These are phyloP conservation scores for Setomelanomma holmii DNA, from an alignment of 2,329 filamentous ascomycete genomes.

Conservation along the genomic window DNA sequence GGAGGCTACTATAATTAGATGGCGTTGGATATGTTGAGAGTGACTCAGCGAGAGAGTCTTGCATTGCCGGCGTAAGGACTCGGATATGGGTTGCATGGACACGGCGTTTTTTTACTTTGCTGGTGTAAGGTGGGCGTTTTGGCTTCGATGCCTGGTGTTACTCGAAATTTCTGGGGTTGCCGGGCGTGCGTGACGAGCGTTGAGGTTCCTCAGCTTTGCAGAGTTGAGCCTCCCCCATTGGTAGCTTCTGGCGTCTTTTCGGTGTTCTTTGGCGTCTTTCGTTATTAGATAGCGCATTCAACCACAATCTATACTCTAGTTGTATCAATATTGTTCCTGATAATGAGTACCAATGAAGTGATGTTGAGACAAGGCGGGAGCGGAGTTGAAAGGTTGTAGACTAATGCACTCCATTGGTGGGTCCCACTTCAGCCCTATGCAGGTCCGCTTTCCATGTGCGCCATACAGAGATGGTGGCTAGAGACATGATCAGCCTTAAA, in stretches of 20 bases:
- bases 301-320: background rate
- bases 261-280: background rate
- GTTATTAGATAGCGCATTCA: background rate
- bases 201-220: background rate
- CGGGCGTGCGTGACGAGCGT: background rate
- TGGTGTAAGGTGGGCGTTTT: background rate
- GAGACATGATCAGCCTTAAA: background rate
- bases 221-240: background rate
- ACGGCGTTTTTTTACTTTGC: background rate
- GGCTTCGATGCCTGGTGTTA: background rate
- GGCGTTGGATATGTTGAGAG: background rate
- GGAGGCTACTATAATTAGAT: slow-evolving; percentile 38
- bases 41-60: background rate
- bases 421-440: background rate
- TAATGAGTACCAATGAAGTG: background rate
- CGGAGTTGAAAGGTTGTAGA: background rate
- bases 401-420: background rate
- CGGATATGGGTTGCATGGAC: background rate
- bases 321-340: background rate
- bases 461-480: background rate
- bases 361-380: background rate
- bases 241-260: background rate
- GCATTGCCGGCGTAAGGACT: background rate
- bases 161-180: background rate
- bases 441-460: background rate